Evolutionary conservation across 2,329 filamentous ascomycete species (phyloP), one percentile per base, ranked within the genome.

Genomic region (Venturia effusa): DNA sequence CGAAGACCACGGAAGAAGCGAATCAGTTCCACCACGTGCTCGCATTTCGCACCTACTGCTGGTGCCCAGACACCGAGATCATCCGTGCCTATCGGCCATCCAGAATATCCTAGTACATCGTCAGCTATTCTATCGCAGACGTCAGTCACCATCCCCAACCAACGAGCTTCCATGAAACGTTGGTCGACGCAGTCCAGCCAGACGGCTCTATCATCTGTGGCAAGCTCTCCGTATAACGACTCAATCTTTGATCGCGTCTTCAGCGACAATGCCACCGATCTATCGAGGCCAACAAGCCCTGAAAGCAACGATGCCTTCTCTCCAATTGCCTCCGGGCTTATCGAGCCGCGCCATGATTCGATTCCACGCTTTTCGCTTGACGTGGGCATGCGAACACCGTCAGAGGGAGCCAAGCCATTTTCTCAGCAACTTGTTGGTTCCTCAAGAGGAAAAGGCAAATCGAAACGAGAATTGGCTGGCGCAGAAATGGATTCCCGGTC

Each of bases 191-290:
- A 88, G 69, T 84, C 86, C 0, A 81, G 81, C 57, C 78, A 80
- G 59, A 83, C 83, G 34, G 84, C 84, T 11, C 85, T 78, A 7
- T 90, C 88, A 1, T 96, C 92, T 0, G 81, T 88, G 1, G 88
- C 92, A 1, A 92, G 87, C 69, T 97, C 93, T 4, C 92, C 94
- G 0, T 83, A 82, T 55, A 94, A 91, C 1, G 85, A 85, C 37
- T 85, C 89, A 0, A 79, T 96, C 59, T 97, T 96, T 70, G 93
- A 97, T 72, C 83, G 85, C 39, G 77, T 83, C 13, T 84, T 88
- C 68, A 82, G 80, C 67, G 82, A 81, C 64, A 79, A 77, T 57
- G 78, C 74, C 6, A 78, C 80, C 22, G 87, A 90, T 61, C 87
- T 83, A 3, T 92, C 90, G 13, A 82, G 87, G 59, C 90, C 92